Evolutionary conservation across 257 asterid species (phyloP).

Genomic region (Solanum chiquidenum): DNA sequence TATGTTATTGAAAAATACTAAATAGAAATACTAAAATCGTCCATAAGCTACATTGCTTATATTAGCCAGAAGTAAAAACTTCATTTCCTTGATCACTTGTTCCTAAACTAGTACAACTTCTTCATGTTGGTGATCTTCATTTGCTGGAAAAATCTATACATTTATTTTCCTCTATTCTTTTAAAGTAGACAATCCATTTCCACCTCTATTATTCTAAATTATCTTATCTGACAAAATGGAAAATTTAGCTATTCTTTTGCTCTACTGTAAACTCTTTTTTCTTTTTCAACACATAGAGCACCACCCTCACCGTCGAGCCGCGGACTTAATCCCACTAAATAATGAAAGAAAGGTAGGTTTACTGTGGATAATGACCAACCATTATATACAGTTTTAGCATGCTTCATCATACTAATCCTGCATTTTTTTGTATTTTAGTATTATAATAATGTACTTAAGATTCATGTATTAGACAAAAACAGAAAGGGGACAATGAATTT

Average conservation of each 20-base stretch:
- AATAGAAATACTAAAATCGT: not conserved
- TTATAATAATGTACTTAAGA: conserved; percentile 2
- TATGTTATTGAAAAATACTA: not conserved
- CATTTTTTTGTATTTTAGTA: not conserved
- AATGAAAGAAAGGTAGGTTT: conserved; percentile 12
- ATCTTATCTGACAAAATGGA: not conserved
- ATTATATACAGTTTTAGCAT: conserved; percentile 6
- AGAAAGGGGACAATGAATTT: conserved; percentile 4
- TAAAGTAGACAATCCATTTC: not conserved
- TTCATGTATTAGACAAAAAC: conserved; percentile 7
- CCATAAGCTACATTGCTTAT: not conserved
- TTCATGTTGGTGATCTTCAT: not conserved
- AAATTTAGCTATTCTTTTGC: not conserved
- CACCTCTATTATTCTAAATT: not conserved
- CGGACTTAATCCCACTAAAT: conserved; percentile 21
- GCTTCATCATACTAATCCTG: not conserved
- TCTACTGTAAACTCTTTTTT: not conserved
- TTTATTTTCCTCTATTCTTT: not conserved
- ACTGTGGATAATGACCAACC: conserved; percentile 14
- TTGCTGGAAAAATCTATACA: not conserved
- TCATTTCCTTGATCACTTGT: not conserved
- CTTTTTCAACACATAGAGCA: conserved; percentile 36
- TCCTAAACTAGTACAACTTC: not conserved
- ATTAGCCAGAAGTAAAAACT: not conserved
- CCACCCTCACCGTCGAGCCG: conserved; percentile 38